Evolutionary conservation across 768 basidiomycete genomes (phyloP).

Genomic region (Nevesoporus exiguus): DNA sequence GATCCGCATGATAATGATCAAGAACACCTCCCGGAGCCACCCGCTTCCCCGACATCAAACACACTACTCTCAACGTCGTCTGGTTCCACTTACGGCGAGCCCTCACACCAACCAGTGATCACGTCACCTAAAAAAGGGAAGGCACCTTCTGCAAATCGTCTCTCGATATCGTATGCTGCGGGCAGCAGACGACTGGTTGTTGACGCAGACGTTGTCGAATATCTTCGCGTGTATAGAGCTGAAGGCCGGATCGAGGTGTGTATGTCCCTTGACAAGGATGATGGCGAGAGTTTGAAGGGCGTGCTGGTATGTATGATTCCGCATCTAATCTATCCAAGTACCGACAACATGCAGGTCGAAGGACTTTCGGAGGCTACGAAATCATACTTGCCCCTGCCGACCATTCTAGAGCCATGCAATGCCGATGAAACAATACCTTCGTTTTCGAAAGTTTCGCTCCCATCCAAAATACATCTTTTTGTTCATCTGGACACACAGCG

Average conservation of each 20-base stretch:
- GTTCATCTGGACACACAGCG: constrained; percentile 83
- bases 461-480: constrained; percentile 58
- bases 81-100: constrained; percentile 44
- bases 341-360: constrained; percentile 54
- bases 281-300: constrained; percentile 60
- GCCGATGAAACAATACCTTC: constrained; percentile 69
- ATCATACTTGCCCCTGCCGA: constrained; percentile 61
- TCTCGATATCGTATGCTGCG: constrained; percentile 95
- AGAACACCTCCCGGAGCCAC: constrained; percentile 58
- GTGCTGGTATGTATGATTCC: constrained; percentile 56
- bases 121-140: constrained; percentile 35
- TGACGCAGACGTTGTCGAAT: constrained; percentile 83
- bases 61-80: constrained; percentile 37
- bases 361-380: constrained; percentile 67
- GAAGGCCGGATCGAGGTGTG: constrained; percentile 85
- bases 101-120: constrained; percentile 32
- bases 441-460: constrained; percentile 52
- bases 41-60: constrained; percentile 53
- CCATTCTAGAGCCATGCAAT: constrained; percentile 38
- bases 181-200: constrained; percentile 84
- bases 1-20: constrained; percentile 25
- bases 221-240: constrained; percentile 72
- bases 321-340: constrained; percentile 3
- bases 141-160: constrained; percentile 70
- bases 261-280: constrained; percentile 56